Base-by-base conservation (phyloP, 2,329 filamentous ascomycete genomes). In the Fusarium goolgardi region DNA sequence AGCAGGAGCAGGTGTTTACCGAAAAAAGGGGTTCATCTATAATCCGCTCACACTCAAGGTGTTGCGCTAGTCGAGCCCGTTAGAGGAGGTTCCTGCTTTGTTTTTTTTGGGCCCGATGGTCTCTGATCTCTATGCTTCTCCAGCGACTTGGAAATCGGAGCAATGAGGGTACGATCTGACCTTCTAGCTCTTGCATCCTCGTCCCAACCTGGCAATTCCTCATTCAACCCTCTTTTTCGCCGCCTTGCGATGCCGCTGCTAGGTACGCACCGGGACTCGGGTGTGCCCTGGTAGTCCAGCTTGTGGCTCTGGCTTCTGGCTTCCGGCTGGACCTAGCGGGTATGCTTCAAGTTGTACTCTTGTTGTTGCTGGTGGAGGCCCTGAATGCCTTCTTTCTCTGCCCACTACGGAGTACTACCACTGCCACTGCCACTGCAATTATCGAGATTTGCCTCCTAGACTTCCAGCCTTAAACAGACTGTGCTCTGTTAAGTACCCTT, bases 151-250 rank as follows among this genome's bases (percentile, higher is more conserved):
- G 67, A 65, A 71, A 79, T 79, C 77, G 78, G 71, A 67, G 73
- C 76, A 78, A 77, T 77, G 65, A 72, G 75, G 55, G 68, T 57
- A 51, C 55, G 60, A 78, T 78, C 75, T 75, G 47, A n/a, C 37
- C 58, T 75, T 71, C 55, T 49, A 59, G 45, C 59, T 67, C 55
- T 67, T 52, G 57, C 51, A 67, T 63, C 58, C 56, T 62, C 65
- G 45, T 67, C 49, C 56, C 58, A 66, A 55, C 59, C 51, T 59
- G 64, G 58, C 54, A 58, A 57, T 59, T 64, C 59, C 63, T 63
- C 60, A 34, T 56, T 54, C 55, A 53, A 39, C 44, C 32, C 39
- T 53, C 54, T 50, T 47, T 47, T 51, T 58, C 66, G 62, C 65
- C 68, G 58, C 59, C 67, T 55, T 47, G 62, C 51, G 49, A 58